A percentile compares a stretch with the other conserved stretches of the same genome.
phyloP scores from a whole-genome alignment of 1,284 basidiomycete species.

The Cystobasidiaceae sp. region DNA sequence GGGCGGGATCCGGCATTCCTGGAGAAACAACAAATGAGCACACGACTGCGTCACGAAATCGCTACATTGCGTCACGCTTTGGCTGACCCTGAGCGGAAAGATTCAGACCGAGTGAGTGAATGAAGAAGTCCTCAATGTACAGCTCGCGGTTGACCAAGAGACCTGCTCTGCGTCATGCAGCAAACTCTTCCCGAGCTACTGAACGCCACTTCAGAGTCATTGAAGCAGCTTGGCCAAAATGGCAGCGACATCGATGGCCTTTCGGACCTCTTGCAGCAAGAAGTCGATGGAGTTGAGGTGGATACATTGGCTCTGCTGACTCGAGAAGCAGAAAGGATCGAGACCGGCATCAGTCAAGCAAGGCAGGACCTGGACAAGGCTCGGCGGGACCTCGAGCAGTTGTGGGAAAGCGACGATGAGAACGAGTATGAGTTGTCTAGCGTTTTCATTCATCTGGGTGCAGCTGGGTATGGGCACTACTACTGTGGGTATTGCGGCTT shows the following conservation, averaged over 20 bases:
- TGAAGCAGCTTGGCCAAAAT: constrained; percentile 2
- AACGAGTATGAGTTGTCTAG: constrained; percentile 85
- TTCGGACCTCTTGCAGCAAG: not conserved
- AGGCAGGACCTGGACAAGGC: constrained; percentile 24
- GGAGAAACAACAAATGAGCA: constrained; percentile 64
- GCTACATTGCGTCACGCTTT: constrained; percentile 61
- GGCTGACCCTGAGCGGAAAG: constrained; percentile 61
- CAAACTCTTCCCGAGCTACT: not conserved
- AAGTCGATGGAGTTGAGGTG: not conserved
- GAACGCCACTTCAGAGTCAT: not conserved
- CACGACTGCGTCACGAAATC: constrained; percentile 63
- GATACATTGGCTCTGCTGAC: constrained; percentile 46
- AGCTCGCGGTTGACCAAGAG: not conserved
- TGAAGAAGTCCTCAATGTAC: not conserved
- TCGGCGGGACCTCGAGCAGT: constrained; percentile 58
- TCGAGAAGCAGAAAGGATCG: constrained; percentile 60
- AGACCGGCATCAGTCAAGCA: constrained; percentile 44
- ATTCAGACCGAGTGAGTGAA: constrained; percentile 51
- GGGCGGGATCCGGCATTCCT: constrained; percentile 55
- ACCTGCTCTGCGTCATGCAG: not conserved
- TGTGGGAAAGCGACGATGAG: constrained; percentile 67
- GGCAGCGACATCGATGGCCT: not conserved
- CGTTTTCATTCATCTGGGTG: constrained; percentile 91
- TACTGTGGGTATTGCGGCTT: not conserved
- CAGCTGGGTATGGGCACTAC: constrained; percentile 29